Evolutionary conservation across 2,329 filamentous ascomycete species (phyloP).

Genomic region (Fusarium staphyleae): DNA sequence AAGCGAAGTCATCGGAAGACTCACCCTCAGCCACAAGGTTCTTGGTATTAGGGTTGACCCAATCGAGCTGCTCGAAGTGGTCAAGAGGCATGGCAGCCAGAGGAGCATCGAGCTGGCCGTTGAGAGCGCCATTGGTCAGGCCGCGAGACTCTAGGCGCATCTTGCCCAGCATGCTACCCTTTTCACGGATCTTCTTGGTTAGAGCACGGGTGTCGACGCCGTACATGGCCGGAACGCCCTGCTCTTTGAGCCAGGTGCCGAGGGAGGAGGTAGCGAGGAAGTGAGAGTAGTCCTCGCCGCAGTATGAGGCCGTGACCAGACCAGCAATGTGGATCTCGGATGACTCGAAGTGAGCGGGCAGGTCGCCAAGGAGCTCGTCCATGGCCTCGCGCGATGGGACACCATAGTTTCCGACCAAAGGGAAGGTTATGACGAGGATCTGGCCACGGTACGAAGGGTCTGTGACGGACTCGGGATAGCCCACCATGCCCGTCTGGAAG

Average conservation of each 20-base stretch:
- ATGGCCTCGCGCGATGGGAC: slow-evolving; percentile 86
- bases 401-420: slow-evolving; percentile 95
- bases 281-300: slow-evolving; percentile 94
- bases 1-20: slow-evolving; percentile 45
- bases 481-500: slow-evolving; percentile 99
- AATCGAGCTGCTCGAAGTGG: slow-evolving; percentile 81
- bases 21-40: slow-evolving; percentile 96
- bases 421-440: slow-evolving; percentile 96
- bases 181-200: slow-evolving; percentile 91
- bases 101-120: slow-evolving; percentile 41
- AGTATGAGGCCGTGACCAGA: slow-evolving; percentile 88
- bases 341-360: slow-evolving; percentile 94
- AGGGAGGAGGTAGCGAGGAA: slow-evolving; percentile 90
- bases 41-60: slow-evolving; percentile 89
- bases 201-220: slow-evolving; percentile 92
- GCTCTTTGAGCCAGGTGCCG: slow-evolving; percentile 94
- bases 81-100: slow-evolving; percentile 42
- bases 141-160: slow-evolving; percentile 73
- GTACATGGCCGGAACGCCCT: slow-evolving; percentile 91
- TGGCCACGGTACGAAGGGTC: slow-evolving; percentile 90
- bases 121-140: slow-evolving; percentile 53
- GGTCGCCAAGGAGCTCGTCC: slow-evolving; percentile 83
- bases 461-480: slow-evolving; percentile 92
- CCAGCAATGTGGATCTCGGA: slow-evolving; percentile 92
- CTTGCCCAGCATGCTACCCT: slow-evolving; percentile 95